Evolutionary conservation across 2,329 filamentous ascomycete species (phyloP), one percentile per base, ranked within the genome.

Genomic region (Penicillium sp.): DNA sequence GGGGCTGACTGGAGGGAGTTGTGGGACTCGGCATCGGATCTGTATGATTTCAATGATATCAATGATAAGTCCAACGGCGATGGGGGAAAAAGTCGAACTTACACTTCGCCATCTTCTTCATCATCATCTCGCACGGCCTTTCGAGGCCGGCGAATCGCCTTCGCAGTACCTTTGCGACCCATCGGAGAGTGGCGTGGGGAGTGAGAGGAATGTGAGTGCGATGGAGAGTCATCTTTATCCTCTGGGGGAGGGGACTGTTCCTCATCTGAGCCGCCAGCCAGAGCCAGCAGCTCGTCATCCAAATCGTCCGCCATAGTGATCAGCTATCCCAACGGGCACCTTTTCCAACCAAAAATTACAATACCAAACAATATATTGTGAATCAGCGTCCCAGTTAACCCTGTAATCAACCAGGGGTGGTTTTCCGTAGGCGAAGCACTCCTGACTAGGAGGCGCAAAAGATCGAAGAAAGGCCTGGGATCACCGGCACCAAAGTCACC

Each of bases 211-310:
- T 80, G 82, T 35, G 76, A 80, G 41, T 61, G 65, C 35, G 62
- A 81, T 78, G 67, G 84, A 77, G 73, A 83, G 80, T 66, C 76
- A 75, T 66, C 79, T 79, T 74, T 79, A 77, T 69, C 78, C 84
- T 84, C 68, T 82, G 84, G 55, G 74, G 69, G 75, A 51, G 81
- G 79, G 58, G 85, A 72, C 53, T 75, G 71, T 62, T 83, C 81
- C 59, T 82, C 80, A 60, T 81, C 79, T 49, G 78, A 81, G 66
- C 80, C 88, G 64, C 90, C 94, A 52, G 92, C 94, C 62, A 97
- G 86, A 69, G 90, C 92, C 62, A 97, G 88, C 63, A 97, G 87
- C 79, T 97, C 93, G 67, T 93, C 92, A 72, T 97, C 93, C 64
- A 97, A 84, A 70, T 93, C 72, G 55, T 73, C 90, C 54, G 90